A percentile compares a stretch with the other conserved stretches of the same genome.
Conservation (phyloP, 2,329 filamentous ascomycete species). For the Teratosphaeriaceae sp. region DNA sequence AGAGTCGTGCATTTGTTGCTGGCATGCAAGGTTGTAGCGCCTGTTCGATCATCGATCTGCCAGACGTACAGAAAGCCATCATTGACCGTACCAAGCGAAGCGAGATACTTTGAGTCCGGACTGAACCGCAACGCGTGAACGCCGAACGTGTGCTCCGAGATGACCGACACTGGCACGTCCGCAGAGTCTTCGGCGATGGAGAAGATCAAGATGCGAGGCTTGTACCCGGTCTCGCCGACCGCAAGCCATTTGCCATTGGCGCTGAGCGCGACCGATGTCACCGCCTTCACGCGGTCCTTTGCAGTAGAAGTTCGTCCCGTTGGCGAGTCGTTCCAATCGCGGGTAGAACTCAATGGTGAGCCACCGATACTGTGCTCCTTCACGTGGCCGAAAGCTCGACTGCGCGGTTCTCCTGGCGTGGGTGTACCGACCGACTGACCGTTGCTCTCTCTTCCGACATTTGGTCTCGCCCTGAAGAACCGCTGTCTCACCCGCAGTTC, state of each 20-base stretch:
- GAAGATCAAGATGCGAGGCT: conserved; percentile 85
- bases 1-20: conserved; percentile 91
- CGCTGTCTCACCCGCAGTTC: conserved; percentile 62
- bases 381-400: conserved; percentile 15
- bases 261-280: conserved; percentile 84
- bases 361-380: conserved; percentile 38
- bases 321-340: conserved; percentile 52
- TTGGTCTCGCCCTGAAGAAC: conserved; percentile 68
- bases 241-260: conserved; percentile 81
- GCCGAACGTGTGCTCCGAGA: conserved; percentile 86
- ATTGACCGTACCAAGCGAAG: conserved; percentile 80
- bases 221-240: conserved; percentile 91
- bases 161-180: conserved; percentile 74
- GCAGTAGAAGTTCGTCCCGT: conserved; percentile 74
- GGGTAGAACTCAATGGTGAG: conserved; percentile 35
- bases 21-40: conserved; percentile 68
- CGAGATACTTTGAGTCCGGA: conserved; percentile 75
- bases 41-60: conserved; percentile 76
- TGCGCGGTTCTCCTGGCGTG: conserved; percentile 20
- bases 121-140: conserved; percentile 88
- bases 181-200: conserved; percentile 68
- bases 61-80: conserved; percentile 93
- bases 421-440: conserved; percentile 17
- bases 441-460: conserved; percentile 15
- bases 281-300: conserved; percentile 87